Conservation (phyloP, 78 protist genomes). For the Anaeramoeba flamelloides region DNA sequence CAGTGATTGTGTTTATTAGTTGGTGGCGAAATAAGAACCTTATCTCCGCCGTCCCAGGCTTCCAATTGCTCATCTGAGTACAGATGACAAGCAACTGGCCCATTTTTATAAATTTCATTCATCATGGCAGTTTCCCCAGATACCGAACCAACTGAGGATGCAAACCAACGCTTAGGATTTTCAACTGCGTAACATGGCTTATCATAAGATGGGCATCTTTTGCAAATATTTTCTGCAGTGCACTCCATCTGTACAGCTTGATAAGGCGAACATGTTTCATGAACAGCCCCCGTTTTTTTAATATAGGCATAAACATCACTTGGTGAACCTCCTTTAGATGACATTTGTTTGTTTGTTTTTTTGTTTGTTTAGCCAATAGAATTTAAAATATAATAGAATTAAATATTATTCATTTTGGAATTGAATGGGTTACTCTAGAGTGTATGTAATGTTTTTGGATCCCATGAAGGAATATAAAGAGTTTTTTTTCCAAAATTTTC, state of each 20-base stretch:
- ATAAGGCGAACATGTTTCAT: not conserved
- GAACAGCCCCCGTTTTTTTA: not conserved
- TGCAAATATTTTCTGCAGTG: conserved; percentile 1
- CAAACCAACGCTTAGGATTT: not conserved
- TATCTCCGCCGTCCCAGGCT: not conserved
- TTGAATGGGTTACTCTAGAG: no score
- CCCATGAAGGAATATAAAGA: no score
- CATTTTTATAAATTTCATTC: not conserved
- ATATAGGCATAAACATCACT: not conserved
- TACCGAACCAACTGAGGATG: not conserved
- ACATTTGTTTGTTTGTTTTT: no score
- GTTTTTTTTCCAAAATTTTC: no score
- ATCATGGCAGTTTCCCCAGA: not conserved
- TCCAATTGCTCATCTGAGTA: not conserved
- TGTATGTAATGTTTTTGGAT: no score
- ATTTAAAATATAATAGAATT: no score
- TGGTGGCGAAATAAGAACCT: not conserved
- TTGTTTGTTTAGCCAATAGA: no score
- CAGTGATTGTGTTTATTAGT: not conserved
- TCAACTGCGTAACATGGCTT: not conserved
- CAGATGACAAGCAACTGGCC: not conserved
- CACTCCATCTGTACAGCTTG: not conserved
- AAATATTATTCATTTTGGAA: no score
- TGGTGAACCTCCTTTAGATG: not conserved
- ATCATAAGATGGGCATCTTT: not conserved